phyloP scores from a whole-genome alignment of 2,329 filamentous ascomycete genomes.

The Beauveria scarabaeidicola region DNA sequence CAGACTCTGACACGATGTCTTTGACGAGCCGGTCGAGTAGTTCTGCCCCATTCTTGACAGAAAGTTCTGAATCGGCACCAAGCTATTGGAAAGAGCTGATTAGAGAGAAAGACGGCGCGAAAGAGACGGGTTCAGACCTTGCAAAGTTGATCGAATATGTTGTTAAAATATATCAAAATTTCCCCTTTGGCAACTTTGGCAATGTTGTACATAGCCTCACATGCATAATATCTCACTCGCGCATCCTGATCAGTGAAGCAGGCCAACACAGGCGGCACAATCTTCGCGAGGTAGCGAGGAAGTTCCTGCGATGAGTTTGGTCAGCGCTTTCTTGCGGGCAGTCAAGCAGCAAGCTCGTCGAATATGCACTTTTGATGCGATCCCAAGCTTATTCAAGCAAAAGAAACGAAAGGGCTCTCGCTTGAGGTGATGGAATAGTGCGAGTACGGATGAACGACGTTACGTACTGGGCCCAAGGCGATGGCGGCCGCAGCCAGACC shows the following conservation, averaged over 20 bases:
- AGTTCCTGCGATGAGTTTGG: constrained; percentile 55
- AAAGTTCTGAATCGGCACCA: constrained; percentile 89
- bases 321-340: not conserved
- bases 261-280: constrained; percentile 90
- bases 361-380: not conserved
- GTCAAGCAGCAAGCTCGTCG: not conserved
- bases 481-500: constrained; percentile 93
- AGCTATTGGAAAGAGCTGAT: constrained; percentile 45
- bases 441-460: not conserved
- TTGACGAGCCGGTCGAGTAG: constrained; percentile 90
- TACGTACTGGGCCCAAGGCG: constrained; percentile 77
- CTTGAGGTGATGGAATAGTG: not conserved
- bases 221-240: constrained; percentile 93
- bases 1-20: constrained; percentile 91
- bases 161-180: constrained; percentile 94
- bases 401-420: not conserved
- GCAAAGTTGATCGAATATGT: constrained; percentile 94
- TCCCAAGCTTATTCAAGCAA: not conserved
- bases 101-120: not conserved
- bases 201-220: constrained; percentile 99
- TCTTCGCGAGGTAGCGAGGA: constrained; percentile 82
- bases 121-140: constrained; percentile 53
- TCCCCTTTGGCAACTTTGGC: constrained; percentile 98
- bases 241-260: constrained; percentile 99
- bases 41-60: constrained; percentile 96